These are phyloP conservation scores for Cryptococcus neoformans DNA, from an alignment of 1,284 basidiomycete genomes.

Conservation along the genomic window DNA sequence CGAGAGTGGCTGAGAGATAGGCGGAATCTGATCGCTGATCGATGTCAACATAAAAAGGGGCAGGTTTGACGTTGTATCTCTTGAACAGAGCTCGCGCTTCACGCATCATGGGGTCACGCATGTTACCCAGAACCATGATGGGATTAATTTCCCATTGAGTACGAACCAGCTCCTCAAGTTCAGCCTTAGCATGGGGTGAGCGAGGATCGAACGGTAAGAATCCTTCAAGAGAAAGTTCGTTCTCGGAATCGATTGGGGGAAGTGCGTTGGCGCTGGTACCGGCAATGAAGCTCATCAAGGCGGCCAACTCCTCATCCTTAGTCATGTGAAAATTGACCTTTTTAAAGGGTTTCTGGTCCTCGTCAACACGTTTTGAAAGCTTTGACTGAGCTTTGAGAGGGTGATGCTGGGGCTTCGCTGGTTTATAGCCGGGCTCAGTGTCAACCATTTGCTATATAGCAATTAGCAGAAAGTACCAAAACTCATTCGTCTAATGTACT, in stretches of 20 bases:
- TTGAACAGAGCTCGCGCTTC: constrained; percentile 13
- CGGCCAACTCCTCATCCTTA: constrained; percentile 22
- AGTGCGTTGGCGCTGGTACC: constrained; percentile 21
- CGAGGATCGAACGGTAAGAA: constrained; percentile 20
- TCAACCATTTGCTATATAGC: constrained; percentile 4
- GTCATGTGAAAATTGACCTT: constrained; percentile 13
- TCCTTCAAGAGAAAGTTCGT: constrained; percentile 14
- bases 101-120: constrained; percentile 22
- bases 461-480: too few species aligned
- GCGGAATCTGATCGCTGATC: constrained; percentile 20
- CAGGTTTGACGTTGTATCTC: constrained; percentile 21
- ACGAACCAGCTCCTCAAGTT: constrained; percentile 18
- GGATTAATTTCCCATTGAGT: constrained; percentile 24
- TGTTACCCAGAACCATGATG: constrained; percentile 22
- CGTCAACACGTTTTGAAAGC: constrained; percentile 7
- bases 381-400: constrained; percentile 19
- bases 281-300: constrained; percentile 23
- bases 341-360: not conserved
- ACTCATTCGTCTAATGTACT: not conserved
- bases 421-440: constrained; percentile 19
- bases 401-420: constrained; percentile 17
- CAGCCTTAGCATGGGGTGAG: constrained; percentile 11
- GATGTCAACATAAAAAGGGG: constrained; percentile 24
- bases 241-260: constrained; percentile 12
- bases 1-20: constrained; percentile 12